phyloP scores from a whole-genome alignment of 2,329 filamentous ascomycete genomes.

The Fusarium algeriense region DNA sequence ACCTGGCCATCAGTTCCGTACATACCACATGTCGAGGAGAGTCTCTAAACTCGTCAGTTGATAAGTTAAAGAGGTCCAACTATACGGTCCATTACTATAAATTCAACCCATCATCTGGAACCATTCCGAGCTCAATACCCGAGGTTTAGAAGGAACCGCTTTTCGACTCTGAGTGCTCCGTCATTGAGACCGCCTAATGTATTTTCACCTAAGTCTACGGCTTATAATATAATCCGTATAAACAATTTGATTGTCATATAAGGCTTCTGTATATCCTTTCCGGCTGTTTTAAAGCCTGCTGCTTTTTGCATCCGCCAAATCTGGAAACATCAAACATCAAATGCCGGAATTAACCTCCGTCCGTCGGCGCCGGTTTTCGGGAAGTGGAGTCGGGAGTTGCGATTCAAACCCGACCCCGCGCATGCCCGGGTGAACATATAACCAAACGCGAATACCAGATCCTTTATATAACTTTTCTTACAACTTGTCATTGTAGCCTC shows the following conservation, averaged over 20 bases:
- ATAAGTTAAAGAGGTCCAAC: neutral
- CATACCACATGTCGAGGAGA: neutral
- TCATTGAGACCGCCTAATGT: neutral
- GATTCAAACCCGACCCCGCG: conserved; percentile 43
- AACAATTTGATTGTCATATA: too few relatives aligned
- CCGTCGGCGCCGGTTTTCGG: conserved; percentile 43
- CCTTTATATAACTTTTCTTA: neutral
- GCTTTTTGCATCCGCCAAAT: neutral
- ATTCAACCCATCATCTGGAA: neutral
- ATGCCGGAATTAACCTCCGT: conserved; percentile 29
- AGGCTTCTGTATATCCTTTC: neutral
- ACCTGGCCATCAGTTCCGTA: neutral
- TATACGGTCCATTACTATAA: neutral
- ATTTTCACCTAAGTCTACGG: too few relatives aligned
- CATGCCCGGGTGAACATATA: conserved; percentile 47
- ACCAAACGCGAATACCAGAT: conserved; percentile 37
- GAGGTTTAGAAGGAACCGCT: neutral
- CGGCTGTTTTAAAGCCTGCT: neutral
- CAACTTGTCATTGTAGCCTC: neutral
- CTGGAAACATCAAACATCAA: neutral
- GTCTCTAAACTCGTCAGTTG: neutral
- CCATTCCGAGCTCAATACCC: neutral
- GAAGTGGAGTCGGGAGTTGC: conserved; percentile 48
- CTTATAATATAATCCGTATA: neutral
- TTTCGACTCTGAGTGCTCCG: neutral